phyloP scores from a whole-genome alignment of 345 rosid species.

The Raphanus sativus region DNA sequence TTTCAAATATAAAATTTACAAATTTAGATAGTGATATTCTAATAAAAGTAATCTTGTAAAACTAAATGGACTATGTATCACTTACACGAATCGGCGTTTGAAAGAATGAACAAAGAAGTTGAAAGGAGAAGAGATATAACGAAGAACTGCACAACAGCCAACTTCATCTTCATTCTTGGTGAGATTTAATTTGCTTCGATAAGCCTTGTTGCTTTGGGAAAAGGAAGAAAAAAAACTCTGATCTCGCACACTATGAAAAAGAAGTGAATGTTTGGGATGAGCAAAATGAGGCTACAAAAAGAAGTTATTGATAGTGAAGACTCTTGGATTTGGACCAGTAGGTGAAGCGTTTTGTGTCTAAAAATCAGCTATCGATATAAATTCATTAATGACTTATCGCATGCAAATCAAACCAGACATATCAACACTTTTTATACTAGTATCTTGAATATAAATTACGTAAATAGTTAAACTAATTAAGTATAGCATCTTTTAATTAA shows the following conservation, averaged over 20 bases:
- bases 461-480: background rate
- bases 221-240: background rate
- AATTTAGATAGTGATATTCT: background rate
- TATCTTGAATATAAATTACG: background rate
- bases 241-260: slow-evolving; percentile 4
- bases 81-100: slow-evolving; percentile 57
- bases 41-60: background rate
- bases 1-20: background rate
- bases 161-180: slow-evolving; percentile 42
- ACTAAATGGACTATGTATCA: background rate
- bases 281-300: slow-evolving; percentile 27
- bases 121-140: slow-evolving; percentile 47
- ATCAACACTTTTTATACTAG: background rate
- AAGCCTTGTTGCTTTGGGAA: too few species aligned
- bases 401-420: background rate
- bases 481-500: background rate
- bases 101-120: slow-evolving; percentile 47
- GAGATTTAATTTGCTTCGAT: background rate
- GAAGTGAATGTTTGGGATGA: slow-evolving; percentile 29
- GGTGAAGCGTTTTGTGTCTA: slow-evolving; percentile 11
- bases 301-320: slow-evolving; percentile 35
- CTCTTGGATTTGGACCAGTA: slow-evolving; percentile 3
- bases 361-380: background rate
- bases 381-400: background rate
- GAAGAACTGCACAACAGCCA: slow-evolving; percentile 17